Conservation (phyloP, 2,329 filamentous ascomycete species). For the Neophaeococcomyces mojaviensis region DNA sequence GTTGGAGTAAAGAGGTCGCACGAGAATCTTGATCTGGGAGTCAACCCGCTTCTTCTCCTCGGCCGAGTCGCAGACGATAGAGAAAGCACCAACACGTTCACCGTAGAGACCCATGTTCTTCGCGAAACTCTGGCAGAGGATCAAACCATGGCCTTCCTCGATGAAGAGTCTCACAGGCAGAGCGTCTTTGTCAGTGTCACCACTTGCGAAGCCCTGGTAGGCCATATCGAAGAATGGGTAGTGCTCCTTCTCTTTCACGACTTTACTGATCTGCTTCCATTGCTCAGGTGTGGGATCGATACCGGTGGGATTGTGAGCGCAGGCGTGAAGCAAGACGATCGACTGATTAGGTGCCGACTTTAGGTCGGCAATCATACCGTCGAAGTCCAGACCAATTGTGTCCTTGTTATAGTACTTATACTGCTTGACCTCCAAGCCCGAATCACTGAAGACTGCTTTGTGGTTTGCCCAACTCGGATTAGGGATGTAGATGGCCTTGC, state of each 20-base stretch:
- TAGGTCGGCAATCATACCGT: constrained; percentile 84
- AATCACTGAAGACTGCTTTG: constrained; percentile 90
- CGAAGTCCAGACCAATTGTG: constrained; percentile 95
- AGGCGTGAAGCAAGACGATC: constrained; percentile 90
- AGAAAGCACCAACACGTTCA: constrained; percentile 96
- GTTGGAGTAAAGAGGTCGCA: constrained; percentile 96
- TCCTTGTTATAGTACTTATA: constrained; percentile 99
- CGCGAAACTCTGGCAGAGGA: constrained; percentile 87
- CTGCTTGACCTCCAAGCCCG: constrained; percentile 81
- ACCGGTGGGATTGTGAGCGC: constrained; percentile 95
- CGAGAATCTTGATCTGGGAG: constrained; percentile 96
- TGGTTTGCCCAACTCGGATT: constrained; percentile 98
- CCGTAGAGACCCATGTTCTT: constrained; percentile 99
- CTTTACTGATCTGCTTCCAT: constrained; percentile 83
- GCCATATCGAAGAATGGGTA: constrained; percentile 99
- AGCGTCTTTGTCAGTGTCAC: constrained; percentile 84
- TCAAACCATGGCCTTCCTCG: constrained; percentile 80
- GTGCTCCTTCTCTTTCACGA: constrained; percentile 78
- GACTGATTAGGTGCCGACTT: constrained; percentile 79
- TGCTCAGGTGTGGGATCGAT: constrained; percentile 87
- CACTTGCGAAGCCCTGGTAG: constrained; percentile 95
- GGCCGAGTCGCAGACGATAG: constrained; percentile 71
- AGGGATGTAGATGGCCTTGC: constrained; percentile 95
- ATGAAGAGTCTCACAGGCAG: constrained; percentile 92
- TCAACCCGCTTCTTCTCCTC: constrained; percentile 95